These are phyloP conservation scores for Taphrina deformans DNA, from an alignment of 1,139 yeast species.

Conservation along the genomic window DNA sequence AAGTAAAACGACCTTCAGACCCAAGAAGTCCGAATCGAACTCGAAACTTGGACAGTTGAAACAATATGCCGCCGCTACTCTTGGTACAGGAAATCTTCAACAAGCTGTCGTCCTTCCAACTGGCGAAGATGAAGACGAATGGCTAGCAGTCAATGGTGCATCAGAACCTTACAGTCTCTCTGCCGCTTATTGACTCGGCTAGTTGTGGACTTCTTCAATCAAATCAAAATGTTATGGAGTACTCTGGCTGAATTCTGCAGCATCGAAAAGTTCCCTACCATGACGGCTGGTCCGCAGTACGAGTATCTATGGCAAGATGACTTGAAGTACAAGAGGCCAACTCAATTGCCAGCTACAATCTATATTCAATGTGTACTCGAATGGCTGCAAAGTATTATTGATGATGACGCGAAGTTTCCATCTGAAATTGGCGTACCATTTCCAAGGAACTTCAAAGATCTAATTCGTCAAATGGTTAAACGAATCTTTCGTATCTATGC, in stretches of 20 bases:
- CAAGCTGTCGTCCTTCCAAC: conserved; percentile 93
- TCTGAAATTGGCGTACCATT: conserved; percentile 82
- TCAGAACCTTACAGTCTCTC: background rate
- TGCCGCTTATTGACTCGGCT: conserved; percentile 51
- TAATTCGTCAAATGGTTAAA: conserved; percentile 82
- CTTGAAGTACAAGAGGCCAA: conserved; percentile 56
- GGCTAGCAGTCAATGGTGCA: conserved; percentile 82
- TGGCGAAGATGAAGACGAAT: conserved; percentile 88
- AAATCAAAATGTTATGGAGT: conserved; percentile 93
- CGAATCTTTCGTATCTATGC: conserved; percentile 95
- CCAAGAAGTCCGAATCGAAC: conserved; percentile 29
- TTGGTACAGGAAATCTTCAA: conserved; percentile 82
- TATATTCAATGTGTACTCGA: conserved; percentile 89
- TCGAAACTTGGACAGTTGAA: conserved; percentile 30
- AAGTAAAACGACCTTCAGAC: conserved; percentile 32
- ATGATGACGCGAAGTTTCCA: conserved; percentile 87
- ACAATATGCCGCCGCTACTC: conserved; percentile 74
- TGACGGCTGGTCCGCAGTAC: conserved; percentile 49
- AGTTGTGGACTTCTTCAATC: conserved; percentile 73
- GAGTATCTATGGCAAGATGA: conserved; percentile 93
- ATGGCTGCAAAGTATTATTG: conserved; percentile 89
- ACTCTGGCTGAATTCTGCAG: conserved; percentile 96
- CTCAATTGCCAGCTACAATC: conserved; percentile 86
- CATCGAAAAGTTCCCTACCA: conserved; percentile 85
- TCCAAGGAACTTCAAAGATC: conserved; percentile 53